Conservation (phyloP, 2,329 filamentous ascomycete species). For the Chaetomium olivaceum region DNA sequence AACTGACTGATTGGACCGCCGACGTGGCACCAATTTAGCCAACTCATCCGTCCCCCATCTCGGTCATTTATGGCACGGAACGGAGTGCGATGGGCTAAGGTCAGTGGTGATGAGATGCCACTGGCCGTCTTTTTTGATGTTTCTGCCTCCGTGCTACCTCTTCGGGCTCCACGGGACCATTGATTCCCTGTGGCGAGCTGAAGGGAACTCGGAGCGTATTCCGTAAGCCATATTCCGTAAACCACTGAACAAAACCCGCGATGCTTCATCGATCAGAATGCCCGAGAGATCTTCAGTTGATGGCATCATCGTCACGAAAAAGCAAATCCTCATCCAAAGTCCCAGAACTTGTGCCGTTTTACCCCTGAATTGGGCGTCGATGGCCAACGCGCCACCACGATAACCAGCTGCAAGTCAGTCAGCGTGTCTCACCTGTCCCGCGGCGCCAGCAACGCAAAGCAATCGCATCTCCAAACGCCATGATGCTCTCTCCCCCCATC, state of each 20-base stretch:
- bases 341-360: not conserved
- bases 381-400: not conserved
- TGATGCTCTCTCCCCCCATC: not conserved
- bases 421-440: conserved; percentile 6
- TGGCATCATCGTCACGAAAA: not conserved
- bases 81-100: not conserved
- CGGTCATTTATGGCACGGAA: conserved; percentile 8
- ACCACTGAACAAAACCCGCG: not conserved
- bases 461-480: conserved; percentile 5
- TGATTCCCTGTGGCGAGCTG: not conserved
- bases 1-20: conserved; percentile 25
- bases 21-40: conserved; percentile 35
- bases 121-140: not conserved
- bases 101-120: not conserved
- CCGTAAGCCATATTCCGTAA: too few species aligned
- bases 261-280: not conserved
- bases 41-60: conserved; percentile 25
- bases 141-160: conserved; percentile 18
- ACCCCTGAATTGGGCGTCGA: conserved; percentile 16
- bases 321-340: not conserved
- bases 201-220: not conserved
- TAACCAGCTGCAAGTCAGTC: conserved; percentile 15
- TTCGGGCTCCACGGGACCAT: conserved; percentile 5
- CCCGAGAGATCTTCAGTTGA: not conserved
- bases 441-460: not conserved